Evolutionary conservation across 2,329 filamentous ascomycete genomes (phyloP).

Genomic region (Dactylellina haptotyla): DNA sequence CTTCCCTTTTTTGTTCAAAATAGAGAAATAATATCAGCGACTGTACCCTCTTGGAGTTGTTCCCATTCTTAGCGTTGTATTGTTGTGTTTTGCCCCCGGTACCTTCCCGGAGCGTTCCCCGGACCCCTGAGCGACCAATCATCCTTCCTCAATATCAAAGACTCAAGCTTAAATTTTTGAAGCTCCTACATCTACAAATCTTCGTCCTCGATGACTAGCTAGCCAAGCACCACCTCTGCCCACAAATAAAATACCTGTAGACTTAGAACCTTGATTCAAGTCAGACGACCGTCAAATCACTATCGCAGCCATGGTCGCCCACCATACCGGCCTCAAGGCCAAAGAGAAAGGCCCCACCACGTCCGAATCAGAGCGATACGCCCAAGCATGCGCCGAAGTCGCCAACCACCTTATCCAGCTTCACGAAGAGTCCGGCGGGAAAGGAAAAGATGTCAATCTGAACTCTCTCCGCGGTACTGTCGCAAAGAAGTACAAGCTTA

Average conservation of each 20-base stretch:
- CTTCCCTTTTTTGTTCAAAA: too few relatives aligned
- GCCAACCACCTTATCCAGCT: conserved; percentile 94
- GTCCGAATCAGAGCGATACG: conserved; percentile 92
- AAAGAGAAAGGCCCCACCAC: conserved; percentile 77
- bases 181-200: conserved; percentile 1
- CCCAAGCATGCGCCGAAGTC: conserved; percentile 94
- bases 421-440: conserved; percentile 80
- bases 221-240: neutral
- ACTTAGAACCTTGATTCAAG: neutral
- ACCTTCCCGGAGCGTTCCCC: neutral
- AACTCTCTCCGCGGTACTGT: conserved; percentile 87
- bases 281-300: neutral
- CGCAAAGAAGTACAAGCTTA: conserved; percentile 90
- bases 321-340: conserved; percentile 60
- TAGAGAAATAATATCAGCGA: neutral
- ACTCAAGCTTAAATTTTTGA: conserved; percentile 3
- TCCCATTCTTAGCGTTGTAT: neutral
- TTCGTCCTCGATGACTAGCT: neutral
- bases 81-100: neutral
- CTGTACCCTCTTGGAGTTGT: neutral
- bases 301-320: conserved; percentile 57
- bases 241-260: neutral
- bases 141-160: neutral
- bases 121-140: neutral
- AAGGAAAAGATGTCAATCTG: conserved; percentile 88